Conservation (phyloP, 2,329 filamentous ascomycete species). For the Leptosphaerulina australis region DNA sequence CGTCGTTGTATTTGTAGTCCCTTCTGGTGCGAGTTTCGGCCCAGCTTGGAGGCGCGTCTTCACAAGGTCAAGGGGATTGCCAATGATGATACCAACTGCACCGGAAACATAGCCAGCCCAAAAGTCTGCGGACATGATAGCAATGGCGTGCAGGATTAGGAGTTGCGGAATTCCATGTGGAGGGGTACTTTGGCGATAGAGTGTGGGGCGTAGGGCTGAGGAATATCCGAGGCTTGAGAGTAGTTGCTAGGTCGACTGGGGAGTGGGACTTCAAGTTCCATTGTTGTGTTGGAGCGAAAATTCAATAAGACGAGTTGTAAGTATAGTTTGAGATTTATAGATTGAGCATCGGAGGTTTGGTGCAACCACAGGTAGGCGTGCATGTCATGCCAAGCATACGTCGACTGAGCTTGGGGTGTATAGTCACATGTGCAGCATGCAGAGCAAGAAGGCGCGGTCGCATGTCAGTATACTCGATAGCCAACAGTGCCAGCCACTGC, state of each 20-base stretch:
- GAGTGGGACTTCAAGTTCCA: conserved; percentile 5
- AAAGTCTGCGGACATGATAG: conserved; percentile 81
- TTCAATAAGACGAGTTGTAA: background rate
- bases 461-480: too few relatives aligned
- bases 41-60: conserved; percentile 82
- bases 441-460: too few relatives aligned
- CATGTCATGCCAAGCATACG: background rate
- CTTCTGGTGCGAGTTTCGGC: conserved; percentile 15
- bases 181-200: conserved; percentile 20
- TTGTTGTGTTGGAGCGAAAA: conserved; percentile 8
- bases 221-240: conserved; percentile 26
- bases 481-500: too few relatives aligned
- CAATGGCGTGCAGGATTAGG: conserved; percentile 10
- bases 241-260: conserved; percentile 17
- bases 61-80: conserved; percentile 81
- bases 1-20: conserved; percentile 22
- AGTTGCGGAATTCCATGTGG: conserved; percentile 11
- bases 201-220: conserved; percentile 14
- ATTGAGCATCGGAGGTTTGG: background rate
- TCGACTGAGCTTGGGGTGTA: too few relatives aligned
- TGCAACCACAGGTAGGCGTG: background rate
- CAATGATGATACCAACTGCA: conserved; percentile 82
- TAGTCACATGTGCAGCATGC: too few relatives aligned
- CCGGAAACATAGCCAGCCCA: conserved; percentile 93
- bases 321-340: background rate